phyloP scores from a whole-genome alignment of 2,329 filamentous ascomycete genomes.

The Pseudonectria foliicola region DNA sequence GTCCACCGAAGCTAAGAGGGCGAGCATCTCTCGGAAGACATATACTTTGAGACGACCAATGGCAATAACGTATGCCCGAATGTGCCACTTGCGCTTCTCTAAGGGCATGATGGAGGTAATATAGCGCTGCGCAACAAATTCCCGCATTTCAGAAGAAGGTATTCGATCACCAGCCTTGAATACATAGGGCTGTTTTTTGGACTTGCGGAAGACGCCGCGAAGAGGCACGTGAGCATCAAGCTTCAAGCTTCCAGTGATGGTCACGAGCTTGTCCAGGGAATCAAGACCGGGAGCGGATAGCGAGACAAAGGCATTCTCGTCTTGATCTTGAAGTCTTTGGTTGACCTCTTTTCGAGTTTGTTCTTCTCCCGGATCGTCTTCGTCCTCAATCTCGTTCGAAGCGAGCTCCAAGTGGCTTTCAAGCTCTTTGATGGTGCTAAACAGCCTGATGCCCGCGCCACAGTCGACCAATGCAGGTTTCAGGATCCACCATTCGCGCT shows the following conservation, averaged over 20 bases:
- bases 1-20: conserved; percentile 26
- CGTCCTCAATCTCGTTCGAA: conserved; percentile 25
- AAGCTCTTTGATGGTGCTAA: conserved; percentile 31
- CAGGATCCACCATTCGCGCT: conserved; percentile 34
- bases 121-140: conserved; percentile 32
- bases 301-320: conserved; percentile 11
- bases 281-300: conserved; percentile 20
- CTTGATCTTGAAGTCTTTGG: conserved; percentile 1
- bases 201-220: not conserved
- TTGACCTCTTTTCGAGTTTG: not conserved
- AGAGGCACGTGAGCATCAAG: conserved; percentile 1
- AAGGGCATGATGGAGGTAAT: conserved; percentile 26
- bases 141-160: conserved; percentile 29
- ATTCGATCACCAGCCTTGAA: conserved; percentile 28
- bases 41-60: conserved; percentile 31
- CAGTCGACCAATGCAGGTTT: conserved; percentile 33
- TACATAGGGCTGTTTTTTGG: conserved; percentile 13
- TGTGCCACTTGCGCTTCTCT: conserved; percentile 30
- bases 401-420: conserved; percentile 29
- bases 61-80: conserved; percentile 28
- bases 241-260: conserved; percentile 16
- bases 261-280: conserved; percentile 25
- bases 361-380: conserved; percentile 9
- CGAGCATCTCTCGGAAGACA: conserved; percentile 30
- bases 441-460: conserved; percentile 32